These are phyloP conservation scores for Calonectria montana DNA, from an alignment of 2,329 filamentous ascomycete genomes.

Conservation along the genomic window DNA sequence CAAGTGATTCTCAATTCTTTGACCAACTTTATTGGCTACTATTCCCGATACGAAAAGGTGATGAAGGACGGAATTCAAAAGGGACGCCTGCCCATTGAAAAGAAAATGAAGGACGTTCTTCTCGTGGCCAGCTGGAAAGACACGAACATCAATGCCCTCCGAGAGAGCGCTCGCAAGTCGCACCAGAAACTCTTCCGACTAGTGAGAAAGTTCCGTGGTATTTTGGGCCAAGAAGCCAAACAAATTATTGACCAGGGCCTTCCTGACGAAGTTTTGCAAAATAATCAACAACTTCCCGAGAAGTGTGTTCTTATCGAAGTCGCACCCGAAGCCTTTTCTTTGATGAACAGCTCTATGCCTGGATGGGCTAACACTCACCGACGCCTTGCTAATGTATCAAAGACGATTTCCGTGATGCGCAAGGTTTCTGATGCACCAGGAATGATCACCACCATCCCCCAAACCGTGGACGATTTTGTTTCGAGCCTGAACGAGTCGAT, in stretches of 20 bases:
- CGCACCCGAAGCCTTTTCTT: conserved; percentile 28
- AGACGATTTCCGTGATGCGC: conserved; percentile 80
- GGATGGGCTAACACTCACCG: conserved; percentile 61
- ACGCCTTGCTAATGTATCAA: conserved; percentile 76
- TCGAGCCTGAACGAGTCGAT: conserved; percentile 75
- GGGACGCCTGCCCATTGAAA: conserved; percentile 83
- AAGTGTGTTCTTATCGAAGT: conserved; percentile 17
- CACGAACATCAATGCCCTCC: conserved; percentile 89
- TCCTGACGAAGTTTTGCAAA: conserved; percentile 58
- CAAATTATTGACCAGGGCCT: conserved; percentile 70
- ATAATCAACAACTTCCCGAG: conserved; percentile 7
- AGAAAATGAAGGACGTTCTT: conserved; percentile 92
- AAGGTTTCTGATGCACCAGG: conserved; percentile 67
- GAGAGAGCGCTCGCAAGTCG: conserved; percentile 89
- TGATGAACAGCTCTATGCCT: conserved; percentile 44
- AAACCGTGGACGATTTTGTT: conserved; percentile 76
- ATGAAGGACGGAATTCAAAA: conserved; percentile 74
- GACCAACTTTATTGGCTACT: conserved; percentile 81
- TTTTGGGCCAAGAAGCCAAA: conserved; percentile 82
- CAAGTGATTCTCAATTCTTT: conserved; percentile 72
- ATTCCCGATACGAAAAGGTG: conserved; percentile 74
- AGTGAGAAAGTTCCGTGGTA: conserved; percentile 86
- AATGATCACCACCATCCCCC: conserved; percentile 65
- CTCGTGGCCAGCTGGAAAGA: conserved; percentile 98
- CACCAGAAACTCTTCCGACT: conserved; percentile 93